phyloP scores from a whole-genome alignment of 2,329 filamentous ascomycete species.

The Pestalotiopsis sp. region DNA sequence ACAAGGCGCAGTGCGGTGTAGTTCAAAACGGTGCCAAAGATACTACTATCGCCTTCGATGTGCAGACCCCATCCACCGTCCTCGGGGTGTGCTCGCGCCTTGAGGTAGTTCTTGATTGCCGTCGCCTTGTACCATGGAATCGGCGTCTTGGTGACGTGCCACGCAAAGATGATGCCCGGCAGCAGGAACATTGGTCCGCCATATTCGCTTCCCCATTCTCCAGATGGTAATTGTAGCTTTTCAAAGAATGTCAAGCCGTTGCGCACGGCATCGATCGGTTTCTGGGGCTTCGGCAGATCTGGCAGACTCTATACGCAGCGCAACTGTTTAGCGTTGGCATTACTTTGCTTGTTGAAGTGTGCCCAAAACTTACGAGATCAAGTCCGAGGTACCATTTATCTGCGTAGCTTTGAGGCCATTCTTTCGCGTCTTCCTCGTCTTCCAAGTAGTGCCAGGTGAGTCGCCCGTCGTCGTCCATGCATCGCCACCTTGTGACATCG shows the following conservation, averaged over 20 bases:
- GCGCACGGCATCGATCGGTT: constrained; percentile 73
- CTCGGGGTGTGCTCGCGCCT: constrained; percentile 78
- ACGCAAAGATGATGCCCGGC: constrained; percentile 80
- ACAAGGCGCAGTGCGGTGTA: constrained; percentile 81
- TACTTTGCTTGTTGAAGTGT: background rate
- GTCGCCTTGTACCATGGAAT: constrained; percentile 79
- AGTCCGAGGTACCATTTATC: constrained; percentile 89
- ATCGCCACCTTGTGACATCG: constrained; percentile 81
- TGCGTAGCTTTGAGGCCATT: constrained; percentile 86
- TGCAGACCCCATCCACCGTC: constrained; percentile 98
- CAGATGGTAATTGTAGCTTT: constrained; percentile 82
- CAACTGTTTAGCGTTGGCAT: constrained; percentile 11
- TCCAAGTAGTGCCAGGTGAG: constrained; percentile 95
- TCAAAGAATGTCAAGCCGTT: constrained; percentile 92
- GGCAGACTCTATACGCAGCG: constrained; percentile 67
- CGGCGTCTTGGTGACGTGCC: constrained; percentile 87
- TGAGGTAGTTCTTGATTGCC: constrained; percentile 92
- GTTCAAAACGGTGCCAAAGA: constrained; percentile 88
- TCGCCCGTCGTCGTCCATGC: constrained; percentile 79
- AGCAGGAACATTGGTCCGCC: constrained; percentile 96
- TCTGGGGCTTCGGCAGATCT: constrained; percentile 69
- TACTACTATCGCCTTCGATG: constrained; percentile 89
- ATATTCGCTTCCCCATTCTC: constrained; percentile 97
- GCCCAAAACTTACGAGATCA: constrained; percentile 61
- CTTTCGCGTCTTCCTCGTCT: constrained; percentile 67